Evolutionary conservation across 2,329 filamentous ascomycete genomes (phyloP).

Genomic region (Bisporella sp.): DNA sequence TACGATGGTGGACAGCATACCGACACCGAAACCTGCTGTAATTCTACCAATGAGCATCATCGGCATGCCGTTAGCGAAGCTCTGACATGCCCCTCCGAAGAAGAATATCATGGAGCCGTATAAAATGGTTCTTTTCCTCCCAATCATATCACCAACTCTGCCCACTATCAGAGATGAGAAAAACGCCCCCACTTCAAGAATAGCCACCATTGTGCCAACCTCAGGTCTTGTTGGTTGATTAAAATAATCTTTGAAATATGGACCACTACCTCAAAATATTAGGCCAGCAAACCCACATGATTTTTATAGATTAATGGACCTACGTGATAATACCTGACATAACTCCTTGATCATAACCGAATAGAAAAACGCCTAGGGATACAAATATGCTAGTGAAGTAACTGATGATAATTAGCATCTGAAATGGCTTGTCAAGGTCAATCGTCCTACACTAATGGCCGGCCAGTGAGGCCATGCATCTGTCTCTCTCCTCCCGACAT

Average conservation of each 20-base stretch:
- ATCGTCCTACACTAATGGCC: slow-evolving; percentile 77
- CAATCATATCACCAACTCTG: slow-evolving; percentile 84
- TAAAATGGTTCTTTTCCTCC: slow-evolving; percentile 80
- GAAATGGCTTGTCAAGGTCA: slow-evolving; percentile 8
- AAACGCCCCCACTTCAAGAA: slow-evolving; percentile 88
- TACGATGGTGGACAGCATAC: slow-evolving; percentile 84
- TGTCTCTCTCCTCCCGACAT: slow-evolving; percentile 76
- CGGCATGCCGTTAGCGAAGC: slow-evolving; percentile 71
- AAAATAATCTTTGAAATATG: slow-evolving; percentile 88
- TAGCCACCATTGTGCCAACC: slow-evolving; percentile 95
- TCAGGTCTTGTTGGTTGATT: slow-evolving; percentile 79
- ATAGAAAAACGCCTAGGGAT: slow-evolving; percentile 79
- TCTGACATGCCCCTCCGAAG: slow-evolving; percentile 77
- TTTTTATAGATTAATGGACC: slow-evolving; percentile 13
- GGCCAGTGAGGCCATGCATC: slow-evolving; percentile 90
- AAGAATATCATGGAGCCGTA: slow-evolving; percentile 90
- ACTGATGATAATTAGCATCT: slow-evolving; percentile 36
- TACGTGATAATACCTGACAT: slow-evolving; percentile 73
- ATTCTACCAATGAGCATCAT: slow-evolving; percentile 87
- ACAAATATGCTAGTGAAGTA: slow-evolving; percentile 94
- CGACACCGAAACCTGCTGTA: slow-evolving; percentile 78
- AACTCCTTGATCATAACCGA: slow-evolving; percentile 85
- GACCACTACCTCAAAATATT: slow-evolving; percentile 17
- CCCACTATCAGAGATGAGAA: slow-evolving; percentile 84
- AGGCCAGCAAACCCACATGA: background rate